Evolutionary conservation across 2,329 filamentous ascomycete genomes (phyloP), one percentile per base, ranked within the genome.

Genomic region (Diaporthe sp.): DNA sequence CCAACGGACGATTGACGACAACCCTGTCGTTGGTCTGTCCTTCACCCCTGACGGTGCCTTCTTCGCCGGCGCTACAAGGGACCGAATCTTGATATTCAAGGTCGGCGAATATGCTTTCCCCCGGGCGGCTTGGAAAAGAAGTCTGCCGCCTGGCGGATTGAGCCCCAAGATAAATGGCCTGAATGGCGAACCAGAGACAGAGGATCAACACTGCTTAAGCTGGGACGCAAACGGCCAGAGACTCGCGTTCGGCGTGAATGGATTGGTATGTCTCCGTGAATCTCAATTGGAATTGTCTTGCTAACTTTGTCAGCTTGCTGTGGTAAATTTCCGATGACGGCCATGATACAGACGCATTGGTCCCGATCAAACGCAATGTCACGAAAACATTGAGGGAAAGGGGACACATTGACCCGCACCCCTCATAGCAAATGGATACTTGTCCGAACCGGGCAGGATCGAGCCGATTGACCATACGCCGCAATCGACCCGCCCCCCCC

Each of bases 31-130:
- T 55, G 88, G 88, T 34, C 84, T 93, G 2, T 87, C 91, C 1
- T 92, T 93, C 76, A 92, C 90, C 0, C 91, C 91, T 0, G 90
- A 92, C 76, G 91, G 91, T 2, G 88, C 87, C 28, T 92, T 92
- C 78, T 88, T 93, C 71, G 91, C 91, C 0, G 91, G 90, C 6
- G 91, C 90, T 7, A 92, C 91, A 0, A 87, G 87, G 28, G 87
- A 88, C 46, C 87, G 86, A 74, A 89, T 93, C 19, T 83, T 92
- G 53, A 92, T 93, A 61, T 93, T 91, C 90, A 92, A 92, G 80
- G 88, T 92, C 17, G 90, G 89, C 76, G 91, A 91, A 71, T 85
- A 88, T 61, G 84, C 86, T 37, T 86, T 91, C 61, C 91, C 91
- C 6, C 86, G 90, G 61, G 91, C 91, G 22, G 90, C 86, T 79